Evolutionary conservation across 768 basidiomycete genomes (phyloP).

Genomic region (Kwoniella sp.): DNA sequence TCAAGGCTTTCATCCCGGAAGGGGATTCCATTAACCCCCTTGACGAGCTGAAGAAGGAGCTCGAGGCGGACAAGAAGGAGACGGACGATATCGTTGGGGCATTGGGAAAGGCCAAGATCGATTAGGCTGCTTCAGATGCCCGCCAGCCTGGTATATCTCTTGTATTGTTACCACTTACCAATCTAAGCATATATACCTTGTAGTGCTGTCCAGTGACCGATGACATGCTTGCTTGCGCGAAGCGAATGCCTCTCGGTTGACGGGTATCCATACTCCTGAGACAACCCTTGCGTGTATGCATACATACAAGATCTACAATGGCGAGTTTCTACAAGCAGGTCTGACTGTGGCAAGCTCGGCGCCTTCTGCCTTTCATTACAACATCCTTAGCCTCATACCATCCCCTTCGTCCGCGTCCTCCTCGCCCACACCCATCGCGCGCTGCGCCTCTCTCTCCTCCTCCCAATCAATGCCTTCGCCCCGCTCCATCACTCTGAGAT

Average conservation of each 20-base stretch:
- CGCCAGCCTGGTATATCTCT: too few relatives aligned
- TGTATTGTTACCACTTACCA: too few relatives aligned
- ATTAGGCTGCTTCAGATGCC: constrained; percentile 13
- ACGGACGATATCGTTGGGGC: constrained; percentile 4
- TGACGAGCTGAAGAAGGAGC: neutral
- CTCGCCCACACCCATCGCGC: constrained; percentile 37
- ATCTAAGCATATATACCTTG: too few relatives aligned
- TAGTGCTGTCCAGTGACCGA: too few relatives aligned
- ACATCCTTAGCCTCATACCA: constrained; percentile 23
- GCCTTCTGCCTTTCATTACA: too few relatives aligned
- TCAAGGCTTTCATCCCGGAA: neutral
- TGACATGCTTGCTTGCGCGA: too few relatives aligned
- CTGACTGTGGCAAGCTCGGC: too few relatives aligned
- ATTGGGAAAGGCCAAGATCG: constrained; percentile 28
- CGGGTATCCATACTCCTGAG: too few relatives aligned
- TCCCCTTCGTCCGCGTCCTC: constrained; percentile 20
- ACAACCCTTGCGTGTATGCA: too few relatives aligned
- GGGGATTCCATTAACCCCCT: constrained; percentile 1
- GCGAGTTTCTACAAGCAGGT: too few relatives aligned
- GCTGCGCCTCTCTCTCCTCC: constrained; percentile 43
- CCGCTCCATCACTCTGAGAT: constrained; percentile 26
- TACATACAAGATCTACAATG: neutral
- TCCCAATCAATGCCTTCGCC: constrained; percentile 47
- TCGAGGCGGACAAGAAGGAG: neutral
- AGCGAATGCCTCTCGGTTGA: too few relatives aligned